phyloP scores from a whole-genome alignment of 2,329 filamentous ascomycete genomes.

The Ambrosiella cleistominuta region DNA sequence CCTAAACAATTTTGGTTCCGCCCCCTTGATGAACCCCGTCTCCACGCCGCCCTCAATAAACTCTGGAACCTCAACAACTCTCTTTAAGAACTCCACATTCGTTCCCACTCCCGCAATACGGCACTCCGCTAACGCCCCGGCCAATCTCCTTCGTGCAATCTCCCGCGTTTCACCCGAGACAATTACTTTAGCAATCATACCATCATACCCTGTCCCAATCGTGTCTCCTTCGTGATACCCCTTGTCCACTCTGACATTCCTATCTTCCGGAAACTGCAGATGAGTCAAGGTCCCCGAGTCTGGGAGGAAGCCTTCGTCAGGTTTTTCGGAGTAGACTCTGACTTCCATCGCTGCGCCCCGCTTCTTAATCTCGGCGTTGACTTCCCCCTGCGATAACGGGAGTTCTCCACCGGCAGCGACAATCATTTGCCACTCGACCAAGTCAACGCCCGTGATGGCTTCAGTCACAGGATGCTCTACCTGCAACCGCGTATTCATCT shows the following conservation, averaged over 20 bases:
- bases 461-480: constrained; percentile 88
- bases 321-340: constrained; percentile 90
- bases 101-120: constrained; percentile 86
- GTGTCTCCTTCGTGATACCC: constrained; percentile 84
- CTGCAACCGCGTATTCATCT: constrained; percentile 77
- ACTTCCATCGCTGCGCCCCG: constrained; percentile 86
- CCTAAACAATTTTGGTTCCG: constrained; percentile 61
- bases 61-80: constrained; percentile 59
- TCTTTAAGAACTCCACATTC: constrained; percentile 93
- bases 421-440: constrained; percentile 94
- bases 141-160: constrained; percentile 68
- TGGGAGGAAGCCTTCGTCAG: constrained; percentile 78
- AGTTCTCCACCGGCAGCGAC: constrained; percentile 41
- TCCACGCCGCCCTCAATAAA: constrained; percentile 83
- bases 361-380: constrained; percentile 56
- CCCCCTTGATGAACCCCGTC: constrained; percentile 89
- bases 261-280: constrained; percentile 52
- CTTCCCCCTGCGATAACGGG: constrained; percentile 39
- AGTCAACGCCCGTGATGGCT: constrained; percentile 50
- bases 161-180: constrained; percentile 64
- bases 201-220: constrained; percentile 88
- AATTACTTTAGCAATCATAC: constrained; percentile 97
- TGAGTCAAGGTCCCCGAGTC: constrained; percentile 81
- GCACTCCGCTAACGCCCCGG: constrained; percentile 66
- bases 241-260: constrained; percentile 76